Evolutionary conservation across 2,329 filamentous ascomycete genomes (phyloP), one percentile per base, ranked within the genome.

Genomic region (Xylariomycetidae sp.): DNA sequence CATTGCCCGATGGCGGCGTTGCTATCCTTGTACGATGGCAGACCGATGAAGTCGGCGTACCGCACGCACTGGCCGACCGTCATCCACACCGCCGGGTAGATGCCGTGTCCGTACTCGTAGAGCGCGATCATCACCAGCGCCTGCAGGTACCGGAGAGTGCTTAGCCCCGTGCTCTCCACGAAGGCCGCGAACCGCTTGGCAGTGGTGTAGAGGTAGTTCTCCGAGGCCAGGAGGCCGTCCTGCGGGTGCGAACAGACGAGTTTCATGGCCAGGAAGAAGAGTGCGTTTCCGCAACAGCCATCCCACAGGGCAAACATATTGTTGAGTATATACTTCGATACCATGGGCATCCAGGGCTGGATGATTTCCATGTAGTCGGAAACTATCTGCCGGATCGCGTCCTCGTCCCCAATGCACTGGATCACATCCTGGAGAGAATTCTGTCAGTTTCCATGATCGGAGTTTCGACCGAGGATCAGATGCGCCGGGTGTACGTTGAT

Each of bases 61-160:
- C 67, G 52, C 14, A 63, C 56, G 46, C 64, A 68, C 45, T 56
- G 54, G 3, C 63, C 68, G 5, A 68, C 56, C 2, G 64, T 64
- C 50, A 72, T 64, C 57, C 65, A 73, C 11, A 66, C 67, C 9
- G 66, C 63, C 4, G 70, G 69, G 40, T 72, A 72, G 29, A 73
- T 65, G 4, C 57, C 62, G 40, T 73, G 69, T 1, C 65, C 62
- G 36, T 65, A 56, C 43, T 73, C 69, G 44, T 69, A 72, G 3
- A 70, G 48, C 6, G 66, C 57, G 15, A 72, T 51, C 11, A 73
- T 55, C 2, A 71, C 40, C 38, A 63, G 56, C 4, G 64, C 62
- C 45, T 73, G 70, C 6, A 72, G 54, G 25, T 65, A 49, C 28
- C 63, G 52, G 12, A 73, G 42, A 16, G 62, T 66, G 7, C 63